A percentile compares a stretch with the other conserved stretches of the same genome.
Evolutionary conservation across 2,329 filamentous ascomycete species (phyloP).

Genomic region (Calonectria hawksworthii): DNA sequence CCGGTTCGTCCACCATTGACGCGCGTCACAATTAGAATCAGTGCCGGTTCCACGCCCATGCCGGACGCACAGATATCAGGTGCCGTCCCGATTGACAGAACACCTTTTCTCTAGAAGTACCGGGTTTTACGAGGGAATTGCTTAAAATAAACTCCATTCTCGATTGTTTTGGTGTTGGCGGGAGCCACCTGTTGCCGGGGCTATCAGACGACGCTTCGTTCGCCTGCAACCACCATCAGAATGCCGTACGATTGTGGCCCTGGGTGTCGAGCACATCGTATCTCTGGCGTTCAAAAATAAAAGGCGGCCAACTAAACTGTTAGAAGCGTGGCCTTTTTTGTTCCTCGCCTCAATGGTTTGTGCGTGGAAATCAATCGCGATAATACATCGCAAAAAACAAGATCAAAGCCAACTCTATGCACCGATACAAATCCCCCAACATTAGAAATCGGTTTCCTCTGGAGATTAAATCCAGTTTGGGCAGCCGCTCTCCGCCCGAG

Average conservation of each 20-base stretch:
- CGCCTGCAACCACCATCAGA: neutral
- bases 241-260: neutral
- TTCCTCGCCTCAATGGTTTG: neutral
- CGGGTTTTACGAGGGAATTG: neutral
- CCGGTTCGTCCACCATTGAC: neutral
- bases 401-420: no score
- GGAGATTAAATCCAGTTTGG: neutral
- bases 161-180: neutral
- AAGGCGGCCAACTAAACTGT: neutral
- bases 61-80: neutral
- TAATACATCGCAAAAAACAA: no score
- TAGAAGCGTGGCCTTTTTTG: neutral
- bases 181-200: neutral
- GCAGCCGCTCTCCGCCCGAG: neutral
- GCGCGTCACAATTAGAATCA: neutral
- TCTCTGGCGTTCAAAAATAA: neutral
- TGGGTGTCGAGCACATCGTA: no score
- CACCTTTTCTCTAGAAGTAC: no score
- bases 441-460: no score
- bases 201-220: neutral
- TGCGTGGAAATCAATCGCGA: neutral
- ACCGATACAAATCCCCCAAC: neutral
- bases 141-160: neutral
- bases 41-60: neutral
- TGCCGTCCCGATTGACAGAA: neutral